Evolutionary conservation across 2,329 filamentous ascomycete genomes (phyloP).

Genomic region (Pseudogymnoascus sp.): DNA sequence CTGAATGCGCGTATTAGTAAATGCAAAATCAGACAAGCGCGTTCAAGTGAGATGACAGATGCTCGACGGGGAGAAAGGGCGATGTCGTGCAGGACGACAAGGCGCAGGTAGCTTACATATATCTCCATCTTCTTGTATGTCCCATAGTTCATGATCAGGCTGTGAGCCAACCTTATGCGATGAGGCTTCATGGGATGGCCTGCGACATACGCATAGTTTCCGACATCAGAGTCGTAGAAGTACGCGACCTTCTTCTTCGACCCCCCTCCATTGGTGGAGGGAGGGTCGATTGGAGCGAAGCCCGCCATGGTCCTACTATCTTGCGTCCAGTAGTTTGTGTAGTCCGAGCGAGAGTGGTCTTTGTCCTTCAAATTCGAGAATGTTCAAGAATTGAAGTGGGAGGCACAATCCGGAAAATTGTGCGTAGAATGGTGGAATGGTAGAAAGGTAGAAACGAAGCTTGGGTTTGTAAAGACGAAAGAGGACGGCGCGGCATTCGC

Average conservation of each 20-base stretch:
- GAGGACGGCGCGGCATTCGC: constrained; percentile 1
- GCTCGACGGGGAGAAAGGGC: constrained; percentile 11
- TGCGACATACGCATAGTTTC: constrained; percentile 94
- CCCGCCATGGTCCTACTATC: constrained; percentile 24
- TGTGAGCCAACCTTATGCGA: constrained; percentile 88
- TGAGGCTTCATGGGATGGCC: constrained; percentile 99
- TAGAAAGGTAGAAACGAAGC: background rate
- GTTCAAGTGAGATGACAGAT: background rate
- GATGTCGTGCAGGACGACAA: background rate
- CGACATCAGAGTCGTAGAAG: constrained; percentile 97
- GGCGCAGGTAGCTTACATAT: constrained; percentile 56
- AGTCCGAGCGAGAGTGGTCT: background rate
- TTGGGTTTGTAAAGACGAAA: constrained; percentile 8
- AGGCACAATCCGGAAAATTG: background rate
- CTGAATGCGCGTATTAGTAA: constrained; percentile 34
- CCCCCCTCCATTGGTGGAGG: constrained; percentile 41
- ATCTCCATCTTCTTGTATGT: constrained; percentile 96
- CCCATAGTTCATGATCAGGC: constrained; percentile 91
- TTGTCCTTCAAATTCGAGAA: background rate
- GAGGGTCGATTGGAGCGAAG: constrained; percentile 46
- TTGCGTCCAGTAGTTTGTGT: background rate
- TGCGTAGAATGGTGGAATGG: background rate
- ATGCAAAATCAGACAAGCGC: background rate
- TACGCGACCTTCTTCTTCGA: constrained; percentile 83
- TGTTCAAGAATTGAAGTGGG: background rate